phyloP scores from a whole-genome alignment of 139 green algal genomes.

The Auxenochlorella pyrenoidosa region DNA sequence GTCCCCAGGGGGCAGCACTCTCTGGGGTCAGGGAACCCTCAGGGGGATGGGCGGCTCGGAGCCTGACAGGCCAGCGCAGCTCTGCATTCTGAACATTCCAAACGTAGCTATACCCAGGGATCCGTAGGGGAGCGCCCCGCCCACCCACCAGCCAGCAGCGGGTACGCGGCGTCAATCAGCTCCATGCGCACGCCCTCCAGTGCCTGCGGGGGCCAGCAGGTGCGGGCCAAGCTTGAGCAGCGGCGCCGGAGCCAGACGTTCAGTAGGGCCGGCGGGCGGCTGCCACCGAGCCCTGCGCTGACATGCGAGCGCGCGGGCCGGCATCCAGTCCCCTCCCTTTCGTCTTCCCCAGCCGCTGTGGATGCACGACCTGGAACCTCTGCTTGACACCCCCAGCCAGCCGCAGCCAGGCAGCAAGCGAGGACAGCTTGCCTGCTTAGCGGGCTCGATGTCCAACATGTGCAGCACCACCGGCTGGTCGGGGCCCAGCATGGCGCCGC shows the following conservation, averaged over 20 bases:
- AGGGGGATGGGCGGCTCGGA: too few species aligned
- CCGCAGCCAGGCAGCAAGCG: not conserved
- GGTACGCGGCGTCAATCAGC: conserved; percentile 92
- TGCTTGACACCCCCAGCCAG: too few species aligned
- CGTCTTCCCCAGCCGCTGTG: not conserved
- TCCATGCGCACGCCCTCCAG: conserved; percentile 95
- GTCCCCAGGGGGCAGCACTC: too few species aligned
- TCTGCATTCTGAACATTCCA: too few species aligned
- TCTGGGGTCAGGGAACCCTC: too few species aligned
- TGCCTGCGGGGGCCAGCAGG: conserved; percentile 27
- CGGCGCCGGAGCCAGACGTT: too few species aligned
- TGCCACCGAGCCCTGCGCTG: not conserved
- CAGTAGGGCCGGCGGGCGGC: not conserved
- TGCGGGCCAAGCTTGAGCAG: not conserved
- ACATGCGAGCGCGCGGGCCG: not conserved
- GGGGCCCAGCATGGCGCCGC: conserved; percentile 84
- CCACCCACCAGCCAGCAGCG: conserved; percentile 80
- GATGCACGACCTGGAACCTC: not conserved
- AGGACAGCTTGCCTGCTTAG: conserved; percentile 44
- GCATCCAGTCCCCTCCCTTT: too few species aligned
- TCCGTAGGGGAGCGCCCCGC: too few species aligned
- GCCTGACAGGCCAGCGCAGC: too few species aligned
- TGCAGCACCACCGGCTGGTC: conserved; percentile 94
- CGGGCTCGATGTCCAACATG: conserved; percentile 90
- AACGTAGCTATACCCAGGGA: too few species aligned